Conservation (phyloP, 768 basidiomycete genomes). For the Suillus subalutaceus region DNA sequence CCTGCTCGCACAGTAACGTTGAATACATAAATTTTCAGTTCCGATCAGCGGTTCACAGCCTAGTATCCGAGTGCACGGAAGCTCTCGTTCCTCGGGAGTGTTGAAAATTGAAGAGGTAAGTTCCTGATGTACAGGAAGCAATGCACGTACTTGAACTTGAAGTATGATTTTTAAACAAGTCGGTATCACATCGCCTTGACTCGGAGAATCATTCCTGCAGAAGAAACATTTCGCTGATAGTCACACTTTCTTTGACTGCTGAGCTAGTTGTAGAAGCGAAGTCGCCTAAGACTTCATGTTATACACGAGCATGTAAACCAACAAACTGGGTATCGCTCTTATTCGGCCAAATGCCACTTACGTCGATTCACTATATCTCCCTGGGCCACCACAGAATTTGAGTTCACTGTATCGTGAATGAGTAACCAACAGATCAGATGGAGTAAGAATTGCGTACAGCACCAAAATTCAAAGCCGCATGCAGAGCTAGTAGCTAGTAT, state of each 20-base stretch:
- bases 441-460: no score
- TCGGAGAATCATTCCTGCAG: neutral
- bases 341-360: no score
- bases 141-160: neutral
- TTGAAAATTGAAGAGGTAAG: neutral
- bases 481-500: no score
- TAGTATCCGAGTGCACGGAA: neutral
- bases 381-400: neutral
- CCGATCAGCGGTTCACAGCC: neutral
- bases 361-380: neutral
- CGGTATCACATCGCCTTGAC: neutral
- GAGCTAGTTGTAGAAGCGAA: neutral
- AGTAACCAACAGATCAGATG: no score
- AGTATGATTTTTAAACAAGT: neutral
- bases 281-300: neutral
- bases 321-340: neutral
- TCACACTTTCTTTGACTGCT: neutral
- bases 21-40: neutral
- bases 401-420: neutral
- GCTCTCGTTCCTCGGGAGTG: neutral
- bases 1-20: neutral
- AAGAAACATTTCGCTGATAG: neutral
- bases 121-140: neutral
- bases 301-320: neutral
- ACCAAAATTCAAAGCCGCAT: no score